Conservation (phyloP, 306 rosid species). For the Hippophae rhamnoides region DNA sequence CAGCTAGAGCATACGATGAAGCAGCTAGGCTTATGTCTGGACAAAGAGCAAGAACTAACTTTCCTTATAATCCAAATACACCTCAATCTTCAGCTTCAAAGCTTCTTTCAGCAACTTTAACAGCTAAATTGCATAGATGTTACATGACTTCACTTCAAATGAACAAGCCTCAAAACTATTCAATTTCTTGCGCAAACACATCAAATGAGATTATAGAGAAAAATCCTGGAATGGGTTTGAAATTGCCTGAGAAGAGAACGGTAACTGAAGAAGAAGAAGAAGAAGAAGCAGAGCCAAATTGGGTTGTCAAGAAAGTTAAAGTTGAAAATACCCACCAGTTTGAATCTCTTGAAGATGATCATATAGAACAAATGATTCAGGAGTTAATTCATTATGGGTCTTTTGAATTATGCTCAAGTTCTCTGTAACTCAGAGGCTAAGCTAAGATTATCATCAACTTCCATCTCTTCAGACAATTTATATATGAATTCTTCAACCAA, state of each 20-base stretch:
- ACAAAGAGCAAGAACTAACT: constrained; percentile 74
- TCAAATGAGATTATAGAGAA: constrained; percentile 19
- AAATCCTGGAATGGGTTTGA: constrained; percentile 6
- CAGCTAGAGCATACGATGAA: constrained; percentile 86
- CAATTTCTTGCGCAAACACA: constrained; percentile 13
- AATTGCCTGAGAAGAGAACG: constrained; percentile 26
- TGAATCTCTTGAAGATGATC: constrained; percentile 65
- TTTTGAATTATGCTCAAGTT: constrained; percentile 52
- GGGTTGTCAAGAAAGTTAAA: constrained; percentile 48
- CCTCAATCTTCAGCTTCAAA: constrained; percentile 69
- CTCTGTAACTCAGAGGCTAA: not conserved
- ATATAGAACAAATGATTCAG: constrained; percentile 88
- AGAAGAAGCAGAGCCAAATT: constrained; percentile 19
- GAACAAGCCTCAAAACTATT: constrained; percentile 40
- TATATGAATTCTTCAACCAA: not conserved
- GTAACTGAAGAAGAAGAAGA: constrained; percentile 16
- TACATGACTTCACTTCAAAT: constrained; percentile 81
- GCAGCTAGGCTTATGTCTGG: constrained; percentile 96
- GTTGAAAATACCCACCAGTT: constrained; percentile 41
- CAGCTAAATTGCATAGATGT: constrained; percentile 76
- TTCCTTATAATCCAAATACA: constrained; percentile 65
- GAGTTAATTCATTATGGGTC: constrained; percentile 78
- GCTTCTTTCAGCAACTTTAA: constrained; percentile 83
- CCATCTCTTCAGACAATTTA: not conserved
- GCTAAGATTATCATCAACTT: not conserved